Evolutionary conservation across 257 asterid species (phyloP).

Genomic region (Solanum etuberosum): DNA sequence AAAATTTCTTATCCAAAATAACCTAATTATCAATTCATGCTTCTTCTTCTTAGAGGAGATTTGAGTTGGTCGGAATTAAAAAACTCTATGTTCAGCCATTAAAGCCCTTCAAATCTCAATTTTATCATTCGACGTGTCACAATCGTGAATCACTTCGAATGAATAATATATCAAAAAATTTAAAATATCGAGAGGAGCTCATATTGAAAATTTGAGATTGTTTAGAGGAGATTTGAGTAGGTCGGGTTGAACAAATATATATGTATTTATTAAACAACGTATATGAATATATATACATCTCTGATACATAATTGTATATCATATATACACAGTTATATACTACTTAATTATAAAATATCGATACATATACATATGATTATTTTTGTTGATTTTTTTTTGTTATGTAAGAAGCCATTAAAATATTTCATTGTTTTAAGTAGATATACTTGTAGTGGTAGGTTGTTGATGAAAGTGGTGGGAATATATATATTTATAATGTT

Average conservation of each 20-base stretch:
- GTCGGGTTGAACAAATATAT: background rate
- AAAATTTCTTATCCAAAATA: too few relatives aligned
- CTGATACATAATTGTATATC: background rate
- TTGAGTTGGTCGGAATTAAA: too few relatives aligned
- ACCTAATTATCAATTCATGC: too few relatives aligned
- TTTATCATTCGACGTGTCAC: too few relatives aligned
- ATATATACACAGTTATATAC: background rate
- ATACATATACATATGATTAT: background rate
- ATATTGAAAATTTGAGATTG: too few relatives aligned
- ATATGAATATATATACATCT: background rate
- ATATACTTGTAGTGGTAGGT: background rate
- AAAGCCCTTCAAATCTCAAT: background rate
- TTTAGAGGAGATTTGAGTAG: too few relatives aligned
- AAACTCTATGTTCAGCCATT: background rate
- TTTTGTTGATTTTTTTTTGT: background rate
- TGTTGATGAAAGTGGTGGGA: background rate
- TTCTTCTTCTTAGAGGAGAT: too few relatives aligned
- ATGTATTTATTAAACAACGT: background rate
- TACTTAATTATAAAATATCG: background rate
- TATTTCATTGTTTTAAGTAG: background rate
- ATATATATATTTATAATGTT: too few relatives aligned
- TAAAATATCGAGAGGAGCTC: rapidly evolving
- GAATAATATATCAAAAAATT: background rate
- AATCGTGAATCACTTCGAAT: background rate
- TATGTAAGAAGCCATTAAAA: background rate